phyloP scores from a whole-genome alignment of 1,139 yeast species.

The Saccharomycopsis phalli region DNA sequence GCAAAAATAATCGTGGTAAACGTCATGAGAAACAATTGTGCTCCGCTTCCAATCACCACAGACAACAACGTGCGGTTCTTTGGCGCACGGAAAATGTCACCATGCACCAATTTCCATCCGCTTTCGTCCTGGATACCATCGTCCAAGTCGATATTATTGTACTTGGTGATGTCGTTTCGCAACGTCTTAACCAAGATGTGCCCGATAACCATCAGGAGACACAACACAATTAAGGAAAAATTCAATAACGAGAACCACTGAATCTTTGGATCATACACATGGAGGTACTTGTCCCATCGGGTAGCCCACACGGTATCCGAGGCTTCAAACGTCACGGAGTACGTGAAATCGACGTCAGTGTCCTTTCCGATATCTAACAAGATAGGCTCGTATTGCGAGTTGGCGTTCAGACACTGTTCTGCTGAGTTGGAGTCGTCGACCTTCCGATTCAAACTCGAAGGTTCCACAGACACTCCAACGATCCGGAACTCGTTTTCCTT shows the following conservation, averaged over 20 bases:
- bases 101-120: conserved; percentile 96
- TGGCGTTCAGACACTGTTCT: conserved; percentile 27
- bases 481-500: conserved; percentile 66
- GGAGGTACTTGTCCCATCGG: conserved; percentile 95
- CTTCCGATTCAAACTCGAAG: conserved; percentile 50
- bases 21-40: conserved; percentile 74
- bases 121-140: conserved; percentile 87
- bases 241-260: conserved; percentile 93
- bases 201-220: conserved; percentile 69
- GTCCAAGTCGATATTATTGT: conserved; percentile 65
- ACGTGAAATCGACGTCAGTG: conserved; percentile 45
- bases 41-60: conserved; percentile 80
- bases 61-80: conserved; percentile 61
- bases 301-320: conserved; percentile 91
- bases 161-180: conserved; percentile 76
- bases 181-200: conserved; percentile 75
- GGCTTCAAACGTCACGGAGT: conserved; percentile 55
- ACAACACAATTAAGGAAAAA: conserved; percentile 71
- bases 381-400: conserved; percentile 33
- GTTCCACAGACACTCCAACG: conserved; percentile 79
- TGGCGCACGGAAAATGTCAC: conserved; percentile 91
- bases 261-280: conserved; percentile 82
- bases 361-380: conserved; percentile 32
- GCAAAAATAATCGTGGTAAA: conserved; percentile 73
- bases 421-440: conserved; percentile 27